Percentiles rank a stretch among this genome's conserved stretches.
phyloP scores from a whole-genome alignment of 1,284 basidiomycete genomes.

The Leccinum solheimii region DNA sequence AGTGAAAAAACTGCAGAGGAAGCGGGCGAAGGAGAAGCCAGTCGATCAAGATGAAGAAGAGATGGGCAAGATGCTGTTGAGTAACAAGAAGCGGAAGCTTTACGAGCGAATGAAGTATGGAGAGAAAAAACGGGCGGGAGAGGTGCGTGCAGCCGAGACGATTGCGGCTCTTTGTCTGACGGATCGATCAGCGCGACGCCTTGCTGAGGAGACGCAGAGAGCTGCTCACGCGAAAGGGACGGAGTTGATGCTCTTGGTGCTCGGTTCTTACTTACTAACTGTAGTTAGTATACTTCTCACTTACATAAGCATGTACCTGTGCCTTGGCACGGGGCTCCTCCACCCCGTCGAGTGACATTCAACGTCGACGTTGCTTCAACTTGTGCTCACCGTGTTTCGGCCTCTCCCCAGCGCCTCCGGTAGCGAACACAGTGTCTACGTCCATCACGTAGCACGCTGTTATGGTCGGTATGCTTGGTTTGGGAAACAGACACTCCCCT shows the following conservation, averaged over 20 bases:
- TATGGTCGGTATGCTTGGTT: constrained; percentile 44
- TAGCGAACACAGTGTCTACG: not conserved
- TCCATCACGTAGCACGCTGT: not conserved
- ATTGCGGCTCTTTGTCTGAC: constrained; percentile 10
- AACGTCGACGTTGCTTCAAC: not conserved
- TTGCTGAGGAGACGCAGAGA: constrained; percentile 61
- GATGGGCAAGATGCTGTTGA: constrained; percentile 99
- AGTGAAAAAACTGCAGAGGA: constrained; percentile 68
- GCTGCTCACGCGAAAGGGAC: constrained; percentile 46
- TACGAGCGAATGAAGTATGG: constrained; percentile 96
- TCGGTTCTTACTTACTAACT: not conserved
- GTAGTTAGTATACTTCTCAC: not conserved
- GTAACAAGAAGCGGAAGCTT: constrained; percentile 93
- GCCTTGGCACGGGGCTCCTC: not conserved
- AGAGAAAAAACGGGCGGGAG: constrained; percentile 75
- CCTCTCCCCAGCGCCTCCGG: constrained; percentile 2
- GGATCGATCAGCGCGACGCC: constrained; percentile 49
- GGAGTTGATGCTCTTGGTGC: not conserved
- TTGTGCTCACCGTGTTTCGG: constrained; percentile 8
- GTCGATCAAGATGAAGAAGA: constrained; percentile 65
- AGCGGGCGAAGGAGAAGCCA: constrained; percentile 40
- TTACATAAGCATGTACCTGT: not conserved
- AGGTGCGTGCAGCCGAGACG: constrained; percentile 56
- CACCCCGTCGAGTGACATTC: not conserved
- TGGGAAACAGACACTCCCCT: constrained; percentile 25